These are phyloP conservation scores for Ganoderma lingzhi DNA, from an alignment of 1,284 basidiomycete species.

Conservation along the genomic window DNA sequence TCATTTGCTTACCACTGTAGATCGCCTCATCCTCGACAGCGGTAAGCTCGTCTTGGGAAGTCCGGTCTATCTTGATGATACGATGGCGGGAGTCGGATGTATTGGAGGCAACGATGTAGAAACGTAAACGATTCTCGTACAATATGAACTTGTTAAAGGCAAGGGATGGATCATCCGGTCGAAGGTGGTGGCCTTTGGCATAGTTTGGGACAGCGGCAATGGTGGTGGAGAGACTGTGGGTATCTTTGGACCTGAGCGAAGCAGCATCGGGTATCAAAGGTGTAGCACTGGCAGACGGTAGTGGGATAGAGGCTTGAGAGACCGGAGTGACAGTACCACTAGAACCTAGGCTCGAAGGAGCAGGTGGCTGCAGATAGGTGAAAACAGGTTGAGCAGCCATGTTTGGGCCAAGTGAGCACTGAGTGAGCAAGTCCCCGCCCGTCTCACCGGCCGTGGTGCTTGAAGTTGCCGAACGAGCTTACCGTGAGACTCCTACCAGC, in stretches of 20 bases:
- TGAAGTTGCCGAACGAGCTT: neutral
- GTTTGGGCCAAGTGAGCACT: neutral
- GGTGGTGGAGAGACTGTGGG: conserved; percentile 25
- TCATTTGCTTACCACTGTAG: conserved; percentile 91
- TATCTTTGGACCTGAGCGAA: conserved; percentile 33
- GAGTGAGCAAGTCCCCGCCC: neutral
- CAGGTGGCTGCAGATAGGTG: conserved; percentile 9
- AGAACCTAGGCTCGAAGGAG: conserved; percentile 19
- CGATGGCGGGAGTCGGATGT: conserved; percentile 85
- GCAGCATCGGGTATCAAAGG: conserved; percentile 24
- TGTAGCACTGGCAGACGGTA: conserved; percentile 15
- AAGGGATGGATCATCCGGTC: conserved; percentile 35
- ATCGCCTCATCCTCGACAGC: conserved; percentile 89
- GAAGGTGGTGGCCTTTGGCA: conserved; percentile 16
- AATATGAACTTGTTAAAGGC: conserved; percentile 90
- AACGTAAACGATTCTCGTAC: conserved; percentile 88
- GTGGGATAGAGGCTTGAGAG: conserved; percentile 32
- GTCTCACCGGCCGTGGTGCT: neutral
- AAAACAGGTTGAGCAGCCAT: conserved; percentile 15
- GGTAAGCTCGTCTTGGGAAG: conserved; percentile 73
- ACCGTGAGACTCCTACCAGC: neutral
- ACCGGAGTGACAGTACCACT: conserved; percentile 37
- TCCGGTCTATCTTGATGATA: conserved; percentile 92
- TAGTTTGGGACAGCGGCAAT: conserved; percentile 21
- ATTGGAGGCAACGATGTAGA: conserved; percentile 91